Base-by-base conservation (phyloP, 371 early-diverging fungal species). In the Mycotypha africana region DNA sequence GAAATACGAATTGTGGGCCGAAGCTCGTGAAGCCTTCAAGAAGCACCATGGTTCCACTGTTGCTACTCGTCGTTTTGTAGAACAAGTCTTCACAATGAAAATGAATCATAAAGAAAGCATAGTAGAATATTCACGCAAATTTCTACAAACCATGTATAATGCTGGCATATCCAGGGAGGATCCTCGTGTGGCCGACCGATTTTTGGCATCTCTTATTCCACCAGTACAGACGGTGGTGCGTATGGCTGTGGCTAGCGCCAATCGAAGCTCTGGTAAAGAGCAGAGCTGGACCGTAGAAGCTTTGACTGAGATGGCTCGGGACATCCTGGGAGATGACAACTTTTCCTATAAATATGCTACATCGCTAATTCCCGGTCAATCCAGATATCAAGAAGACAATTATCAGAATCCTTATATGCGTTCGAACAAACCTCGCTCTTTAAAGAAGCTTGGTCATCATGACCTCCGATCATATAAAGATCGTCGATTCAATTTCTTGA, bases 321-420 rank as follows among this genome's bases (percentile, higher is more conserved):
- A 45, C 20, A 19, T 45, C 2, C 20, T 45, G n/a, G 45, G 45
- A 2, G 45, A 45, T 19, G 45, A 45, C 20, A 45, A 45, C 19
- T 19, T 1, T 0, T 24, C 26, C 8, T 37, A 37, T 26, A 26
- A 26, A 11, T n/a, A 26, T 6, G 37, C 38, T 5, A 36, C 17
- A 7, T 17, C 24, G n/a, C n/a, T n/a, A n/a, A n/a, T n/a, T 16
- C 28, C 12, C 9, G 41, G 22, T 17, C 8, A 28, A 28, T 28
- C 5, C 28, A 28, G 28, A 28, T 28, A 11, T 15, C 38, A 38
- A 38, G 38, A 22, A 15, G 21, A 20, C 4, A 22, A 15, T 4
- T 6, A 20, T n/a, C n/a, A n/a, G n/a, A n/a, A n/a, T n/a, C n/a
- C n/a, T n/a, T n/a, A n/a, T n/a, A n/a, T n/a, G n/a, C n/a, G n/a